Evolutionary conservation across 2,329 filamentous ascomycete genomes (phyloP), one percentile per base, ranked within the genome.

Genomic region (Cercospora zeae-maydis): DNA sequence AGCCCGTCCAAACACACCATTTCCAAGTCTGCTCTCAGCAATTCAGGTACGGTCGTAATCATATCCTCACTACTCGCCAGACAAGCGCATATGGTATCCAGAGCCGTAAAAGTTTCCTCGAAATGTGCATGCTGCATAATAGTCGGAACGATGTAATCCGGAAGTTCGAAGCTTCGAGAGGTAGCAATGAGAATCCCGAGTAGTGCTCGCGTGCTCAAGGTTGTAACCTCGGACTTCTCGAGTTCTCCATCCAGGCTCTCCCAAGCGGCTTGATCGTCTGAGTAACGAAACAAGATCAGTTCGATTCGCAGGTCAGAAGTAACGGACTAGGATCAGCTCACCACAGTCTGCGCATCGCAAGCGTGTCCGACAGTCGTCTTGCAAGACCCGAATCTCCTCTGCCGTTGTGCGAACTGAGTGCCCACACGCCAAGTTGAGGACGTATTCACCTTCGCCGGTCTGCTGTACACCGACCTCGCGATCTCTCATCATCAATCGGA

Each of bases 261-360:
- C 61, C 61, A 63, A 5, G 49, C 61, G 2, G 37, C 37, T 33
- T 63, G 61, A 4, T 47, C 56, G 33, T 59, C 56, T 34, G 37
- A 30, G 6, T 5, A 53, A 19, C 31, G 39, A 34, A 30, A 16
- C 2, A 4, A 24, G 21, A 19, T 63, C 37, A n/a, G 19, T 57
- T 6, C 21, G 5, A 55, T 36, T 59, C 31, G 49, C 49, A 31
- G 49, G 14, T 53, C 49, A 33, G 27, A 59, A 54, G 8, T 9
- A 33, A 13, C 24, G 13, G 9, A 59, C 56, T 10, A 21, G 24
- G 8, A 59, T 36, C 9, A 47, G 47, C 49, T 63, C 49, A 39
- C 49, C 56, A 56, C 51, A 42, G 13, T 59, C 47, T 5, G 57
- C 39, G n/a, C 56, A 54, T 30, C 52, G 37, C 31, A 54, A 33